phyloP scores from a whole-genome alignment of 495 filamentous ascomycete species.

The Diplogelasinospora grovesii region DNA sequence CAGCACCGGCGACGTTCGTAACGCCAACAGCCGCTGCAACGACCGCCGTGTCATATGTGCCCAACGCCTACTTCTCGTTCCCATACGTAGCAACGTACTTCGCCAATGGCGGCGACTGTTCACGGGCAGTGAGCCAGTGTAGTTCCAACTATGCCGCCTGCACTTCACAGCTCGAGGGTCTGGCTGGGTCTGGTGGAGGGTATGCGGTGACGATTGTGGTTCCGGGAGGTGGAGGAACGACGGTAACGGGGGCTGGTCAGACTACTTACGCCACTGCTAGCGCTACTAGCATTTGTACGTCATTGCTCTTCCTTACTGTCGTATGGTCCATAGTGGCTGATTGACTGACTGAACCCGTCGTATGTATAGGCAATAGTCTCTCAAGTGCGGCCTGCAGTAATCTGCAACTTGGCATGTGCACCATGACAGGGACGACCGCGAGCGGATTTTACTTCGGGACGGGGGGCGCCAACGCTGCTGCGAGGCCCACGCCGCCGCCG shows the following conservation, averaged over 20 bases:
- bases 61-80: constrained; percentile 59
- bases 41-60: constrained; percentile 32
- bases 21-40: constrained; percentile 35
- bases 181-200: constrained; percentile 38
- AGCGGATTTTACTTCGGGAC: constrained; percentile 25
- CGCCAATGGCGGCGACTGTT: constrained; percentile 53
- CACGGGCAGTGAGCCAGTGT: constrained; percentile 60
- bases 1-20: constrained; percentile 39
- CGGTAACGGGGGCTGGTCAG: constrained; percentile 35
- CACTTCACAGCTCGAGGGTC: constrained; percentile 49
- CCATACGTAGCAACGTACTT: constrained; percentile 62
- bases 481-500: constrained; percentile 23
- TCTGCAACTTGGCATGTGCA: constrained; percentile 22
- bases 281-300: constrained; percentile 56
- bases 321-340: no score
- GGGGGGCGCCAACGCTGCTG: constrained; percentile 12
- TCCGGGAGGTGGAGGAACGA: constrained; percentile 46
- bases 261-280: constrained; percentile 31
- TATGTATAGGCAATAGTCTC: constrained; percentile 20
- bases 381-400: constrained; percentile 21
- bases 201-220: constrained; percentile 60
- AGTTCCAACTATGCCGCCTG: constrained; percentile 58
- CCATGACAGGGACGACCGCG: constrained; percentile 16
- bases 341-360: not conserved
- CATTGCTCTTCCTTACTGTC: not conserved